These are phyloP conservation scores for Ashbya aceris DNA, from an alignment of 1,139 yeast genomes.

Conservation along the genomic window DNA sequence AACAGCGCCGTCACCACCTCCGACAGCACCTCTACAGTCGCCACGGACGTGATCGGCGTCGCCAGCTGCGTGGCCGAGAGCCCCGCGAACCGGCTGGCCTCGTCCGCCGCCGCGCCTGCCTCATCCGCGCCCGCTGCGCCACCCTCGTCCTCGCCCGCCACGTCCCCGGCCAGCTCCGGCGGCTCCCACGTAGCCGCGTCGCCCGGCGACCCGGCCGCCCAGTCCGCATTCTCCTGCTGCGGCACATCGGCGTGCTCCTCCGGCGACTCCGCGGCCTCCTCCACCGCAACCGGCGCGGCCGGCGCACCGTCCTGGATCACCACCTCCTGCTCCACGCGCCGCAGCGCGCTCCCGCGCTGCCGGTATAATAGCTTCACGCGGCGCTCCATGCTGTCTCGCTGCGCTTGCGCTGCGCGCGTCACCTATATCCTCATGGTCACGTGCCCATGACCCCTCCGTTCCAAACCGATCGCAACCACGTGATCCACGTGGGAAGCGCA, in stretches of 20 bases:
- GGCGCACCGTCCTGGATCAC: slow-evolving; percentile 3
- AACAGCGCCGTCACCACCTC: slow-evolving; percentile 15
- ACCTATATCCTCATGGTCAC: no score
- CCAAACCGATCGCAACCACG: no score
- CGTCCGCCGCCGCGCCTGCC: not conserved
- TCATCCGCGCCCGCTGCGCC: not conserved
- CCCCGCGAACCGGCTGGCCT: slow-evolving; percentile 10
- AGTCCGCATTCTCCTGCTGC: not conserved
- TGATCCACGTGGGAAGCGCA: no score
- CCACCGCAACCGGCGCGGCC: not conserved
- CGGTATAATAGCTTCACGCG: slow-evolving; percentile 19
- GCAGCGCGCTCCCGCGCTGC: slow-evolving; percentile 24
- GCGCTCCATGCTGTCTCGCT: slow-evolving; percentile 9
- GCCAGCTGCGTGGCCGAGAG: slow-evolving; percentile 16
- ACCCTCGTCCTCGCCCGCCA: not conserved
- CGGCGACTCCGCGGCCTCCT: not conserved
- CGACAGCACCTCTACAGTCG: slow-evolving; percentile 19
- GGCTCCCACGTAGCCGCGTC: no score
- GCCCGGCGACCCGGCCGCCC: no score
- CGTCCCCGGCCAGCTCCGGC: not conserved
- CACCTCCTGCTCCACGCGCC: slow-evolving; percentile 14
- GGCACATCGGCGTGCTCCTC: not conserved
- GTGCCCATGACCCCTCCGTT: no score
- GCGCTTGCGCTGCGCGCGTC: no score
- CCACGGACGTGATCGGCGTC: slow-evolving; percentile 20